A percentile compares a stretch with the other conserved stretches of the same genome.
Conservation (phyloP, 139 green algal species). For the Nannochloris sp. region DNA sequence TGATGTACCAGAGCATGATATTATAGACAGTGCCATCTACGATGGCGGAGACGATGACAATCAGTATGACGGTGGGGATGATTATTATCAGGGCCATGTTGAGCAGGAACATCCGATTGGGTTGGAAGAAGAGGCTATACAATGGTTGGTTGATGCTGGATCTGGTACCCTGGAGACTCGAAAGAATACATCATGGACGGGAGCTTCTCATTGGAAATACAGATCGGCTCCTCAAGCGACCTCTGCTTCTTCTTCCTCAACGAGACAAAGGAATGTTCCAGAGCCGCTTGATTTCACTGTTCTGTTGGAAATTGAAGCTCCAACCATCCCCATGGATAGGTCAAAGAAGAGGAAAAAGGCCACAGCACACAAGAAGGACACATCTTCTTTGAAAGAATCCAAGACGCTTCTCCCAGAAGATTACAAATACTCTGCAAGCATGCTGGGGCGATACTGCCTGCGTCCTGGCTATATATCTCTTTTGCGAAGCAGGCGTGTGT, state of each 20-base stretch:
- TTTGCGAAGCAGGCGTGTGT: not conserved
- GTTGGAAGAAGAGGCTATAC: slow-evolving; percentile 25
- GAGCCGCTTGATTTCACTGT: slow-evolving; percentile 60
- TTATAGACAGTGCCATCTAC: not conserved
- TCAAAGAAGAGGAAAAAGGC: not conserved
- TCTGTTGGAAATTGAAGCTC: slow-evolving; percentile 22
- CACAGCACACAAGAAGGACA: not conserved
- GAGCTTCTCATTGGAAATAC: slow-evolving; percentile 56
- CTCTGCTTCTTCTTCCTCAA: not conserved
- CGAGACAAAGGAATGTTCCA: slow-evolving; percentile 12
- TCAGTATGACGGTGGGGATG: slow-evolving; percentile 11
- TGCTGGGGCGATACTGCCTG: slow-evolving; percentile 23
- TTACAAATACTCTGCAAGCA: slow-evolving; percentile 49
- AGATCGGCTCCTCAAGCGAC: slow-evolving; percentile 6
- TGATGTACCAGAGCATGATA: too few relatives aligned
- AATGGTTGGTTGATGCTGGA: slow-evolving; percentile 27
- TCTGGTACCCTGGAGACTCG: slow-evolving; percentile 1
- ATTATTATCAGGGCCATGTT: slow-evolving; percentile 1
- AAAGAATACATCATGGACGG: slow-evolving; percentile 36
- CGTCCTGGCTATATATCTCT: slow-evolving; percentile 11
- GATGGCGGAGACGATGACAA: slow-evolving; percentile 9
- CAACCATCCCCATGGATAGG: slow-evolving; percentile 13
- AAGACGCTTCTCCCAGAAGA: slow-evolving; percentile 66
- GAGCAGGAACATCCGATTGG: not conserved
- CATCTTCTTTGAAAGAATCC: not conserved